Conservation (phyloP, 495 filamentous ascomycete genomes). For the Aspergillus sparsus region DNA sequence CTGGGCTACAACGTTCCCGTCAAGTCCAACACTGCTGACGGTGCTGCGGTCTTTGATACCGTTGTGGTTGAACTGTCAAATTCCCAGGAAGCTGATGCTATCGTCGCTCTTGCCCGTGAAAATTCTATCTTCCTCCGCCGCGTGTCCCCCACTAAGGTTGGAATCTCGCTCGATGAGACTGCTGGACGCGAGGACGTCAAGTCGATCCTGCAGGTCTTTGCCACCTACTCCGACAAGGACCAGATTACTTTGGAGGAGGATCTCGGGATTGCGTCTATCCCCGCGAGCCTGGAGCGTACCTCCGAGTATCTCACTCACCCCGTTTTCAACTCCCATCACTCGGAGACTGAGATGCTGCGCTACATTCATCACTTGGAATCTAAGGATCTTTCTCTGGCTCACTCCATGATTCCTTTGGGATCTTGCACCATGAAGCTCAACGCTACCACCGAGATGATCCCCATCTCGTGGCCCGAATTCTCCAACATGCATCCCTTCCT, state of each 20-base stretch:
- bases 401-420: slow-evolving; percentile 99
- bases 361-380: slow-evolving; percentile 96
- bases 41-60: slow-evolving; percentile 75
- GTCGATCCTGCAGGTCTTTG: slow-evolving; percentile 61
- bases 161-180: slow-evolving; percentile 75
- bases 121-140: slow-evolving; percentile 64
- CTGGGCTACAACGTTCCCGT: slow-evolving; percentile 65
- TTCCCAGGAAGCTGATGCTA: slow-evolving; percentile 51
- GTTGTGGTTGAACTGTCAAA: slow-evolving; percentile 63
- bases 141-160: slow-evolving; percentile 60
- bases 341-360: slow-evolving; percentile 91
- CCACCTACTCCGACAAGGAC: slow-evolving; percentile 38
- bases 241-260: slow-evolving; percentile 46
- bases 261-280: slow-evolving; percentile 52
- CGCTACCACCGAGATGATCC: slow-evolving; percentile 90
- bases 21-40: slow-evolving; percentile 51
- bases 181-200: slow-evolving; percentile 61
- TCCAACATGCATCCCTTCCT: slow-evolving; percentile 84
- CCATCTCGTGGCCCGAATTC: slow-evolving; percentile 83
- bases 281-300: slow-evolving; percentile 66
- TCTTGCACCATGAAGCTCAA: slow-evolving; percentile 99
- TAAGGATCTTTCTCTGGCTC: slow-evolving; percentile 90
- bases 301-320: slow-evolving; percentile 84
- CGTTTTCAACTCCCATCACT: slow-evolving; percentile 96
- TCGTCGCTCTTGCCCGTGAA: slow-evolving; percentile 50